Evolutionary conservation across 2,329 filamentous ascomycete genomes (phyloP), one percentile per base, ranked within the genome.

Genomic region (Biscogniauxia marginata): DNA sequence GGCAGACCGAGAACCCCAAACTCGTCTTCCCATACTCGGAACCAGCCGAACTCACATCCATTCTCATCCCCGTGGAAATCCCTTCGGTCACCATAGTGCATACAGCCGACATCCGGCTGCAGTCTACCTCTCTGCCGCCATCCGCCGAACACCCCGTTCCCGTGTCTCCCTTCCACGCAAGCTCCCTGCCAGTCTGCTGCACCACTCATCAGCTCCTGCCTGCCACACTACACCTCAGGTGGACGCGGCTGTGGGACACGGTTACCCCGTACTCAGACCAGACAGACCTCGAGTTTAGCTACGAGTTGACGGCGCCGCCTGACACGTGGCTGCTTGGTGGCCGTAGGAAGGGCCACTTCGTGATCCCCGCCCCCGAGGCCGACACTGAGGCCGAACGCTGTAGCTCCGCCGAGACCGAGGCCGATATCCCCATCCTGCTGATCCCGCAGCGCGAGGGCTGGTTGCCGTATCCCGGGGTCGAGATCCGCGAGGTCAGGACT

Each of bases 251-350:
- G 1, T 88, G 85, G 85, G 82, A 87, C 61, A 84, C 80, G 0
- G 70, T 73, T 0, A 70, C 73, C 13, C 56, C 71, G 1, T 59
- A 68, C 8, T 61, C 69, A 3, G 52, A 66, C 16, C 69, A 68
- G 39, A 52, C 60, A 0, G 79, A 84, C 20, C 77, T 92, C 1
- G 86, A 92, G 60, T 96, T 96, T 67, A 85, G 87, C 62, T 96
- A 95, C 72, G 93, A 96, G 63, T 79, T 98, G 20, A 84, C 85
- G 13, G 87, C 88, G 0, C 84, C 86, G 16, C 76, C 83, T 1
- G 91, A 93, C 43, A 81, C 84, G 0, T 98, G 93, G 93, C 83
- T 97, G 1, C 77, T 98, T 3, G 93, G 91, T 20, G 93, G 93
- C 0, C 85, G 88, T 46, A 83, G 90, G 49, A 89, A 90, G 61